These are phyloP conservation scores for Wickerhamomyces hampshirensis DNA, from an alignment of 805 yeast species.

Conservation along the genomic window DNA sequence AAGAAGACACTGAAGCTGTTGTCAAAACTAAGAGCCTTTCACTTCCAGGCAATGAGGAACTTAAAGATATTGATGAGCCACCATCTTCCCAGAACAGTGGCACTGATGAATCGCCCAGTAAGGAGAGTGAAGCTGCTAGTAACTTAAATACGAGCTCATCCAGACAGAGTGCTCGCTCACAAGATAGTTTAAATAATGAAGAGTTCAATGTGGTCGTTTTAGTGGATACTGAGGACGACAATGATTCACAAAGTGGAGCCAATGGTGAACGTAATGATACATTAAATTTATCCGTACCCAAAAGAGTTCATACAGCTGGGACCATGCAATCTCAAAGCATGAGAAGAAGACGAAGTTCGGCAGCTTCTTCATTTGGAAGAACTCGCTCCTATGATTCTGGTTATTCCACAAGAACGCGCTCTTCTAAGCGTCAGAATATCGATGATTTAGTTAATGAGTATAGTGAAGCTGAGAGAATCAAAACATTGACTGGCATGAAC, in stretches of 20 bases:
- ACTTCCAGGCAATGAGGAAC: background rate
- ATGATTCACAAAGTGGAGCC: background rate
- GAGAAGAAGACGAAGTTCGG: conserved; percentile 2
- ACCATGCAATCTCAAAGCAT: background rate
- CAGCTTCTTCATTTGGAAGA: background rate
- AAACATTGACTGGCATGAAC: conserved; percentile 8
- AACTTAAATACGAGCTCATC: too few species aligned
- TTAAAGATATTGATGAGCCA: conserved; percentile 1
- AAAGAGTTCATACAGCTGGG: background rate
- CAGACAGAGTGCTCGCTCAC: too few species aligned
- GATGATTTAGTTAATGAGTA: conserved; percentile 20
- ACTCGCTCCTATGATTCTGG: conserved; percentile 11
- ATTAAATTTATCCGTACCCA: background rate
- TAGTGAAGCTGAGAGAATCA: conserved; percentile 21
- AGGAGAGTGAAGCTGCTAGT: too few species aligned
- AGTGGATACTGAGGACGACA: background rate
- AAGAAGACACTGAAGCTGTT: conserved; percentile 3
- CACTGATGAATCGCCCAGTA: too few species aligned
- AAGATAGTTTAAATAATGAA: too few species aligned
- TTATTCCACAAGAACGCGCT: conserved; percentile 17
- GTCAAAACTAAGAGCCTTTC: background rate
- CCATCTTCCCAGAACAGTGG: background rate
- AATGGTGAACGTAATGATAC: background rate
- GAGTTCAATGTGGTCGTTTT: background rate
- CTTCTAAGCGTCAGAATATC: conserved; percentile 12